Evolutionary conservation across 768 basidiomycete genomes (phyloP), one percentile per base, ranked within the genome.

Genomic region (Russula foetens): DNA sequence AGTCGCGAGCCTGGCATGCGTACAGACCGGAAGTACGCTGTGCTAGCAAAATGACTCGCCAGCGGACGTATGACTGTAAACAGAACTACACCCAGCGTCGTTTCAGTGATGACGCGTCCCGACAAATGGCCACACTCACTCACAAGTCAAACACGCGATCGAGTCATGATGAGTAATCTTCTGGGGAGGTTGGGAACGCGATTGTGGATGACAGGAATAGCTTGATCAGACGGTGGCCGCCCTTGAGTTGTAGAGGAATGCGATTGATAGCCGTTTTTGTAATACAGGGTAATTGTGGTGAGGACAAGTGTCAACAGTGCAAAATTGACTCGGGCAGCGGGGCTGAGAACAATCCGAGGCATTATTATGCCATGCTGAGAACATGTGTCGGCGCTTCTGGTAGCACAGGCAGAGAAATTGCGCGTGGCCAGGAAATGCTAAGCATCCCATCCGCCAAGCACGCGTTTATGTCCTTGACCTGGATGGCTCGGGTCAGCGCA

Each of bases 381-480:
- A 58, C 51, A 23, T 53, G 56, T 24, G 51, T 23, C 33, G 45
- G 23, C 19, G 23, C 55, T 2, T 55, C 54, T 35, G 55, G 44
- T 2, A 44, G 38, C 12, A 4, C n/a, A 2, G 48, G 21, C 2
- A 26, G 50, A 12, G 46, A 29, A 8, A 46, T 19, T 14, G 26
- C 19, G 24, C 65, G 65, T 50, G 65, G 65, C 65, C 65, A 66
- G 2, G 65, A 66, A 44, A 66, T 48, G 38, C 55, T 39, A 35
- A 66, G 65, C 59, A 66, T 64, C 48, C 65, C 65, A 43, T 66
- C 65, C 7, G 52, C 24, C 43, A 66, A 55, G 1, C 47, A 61
- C 11, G 65, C 65, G 8, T 46, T 64, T 43, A 66, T 66, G 59
- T 66, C 63, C 38, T 61, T 64, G 5, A 64, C 63, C 65, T 66